Conservation (phyloP, 768 basidiomycete genomes). For the Rossbeevera mucosa region DNA sequence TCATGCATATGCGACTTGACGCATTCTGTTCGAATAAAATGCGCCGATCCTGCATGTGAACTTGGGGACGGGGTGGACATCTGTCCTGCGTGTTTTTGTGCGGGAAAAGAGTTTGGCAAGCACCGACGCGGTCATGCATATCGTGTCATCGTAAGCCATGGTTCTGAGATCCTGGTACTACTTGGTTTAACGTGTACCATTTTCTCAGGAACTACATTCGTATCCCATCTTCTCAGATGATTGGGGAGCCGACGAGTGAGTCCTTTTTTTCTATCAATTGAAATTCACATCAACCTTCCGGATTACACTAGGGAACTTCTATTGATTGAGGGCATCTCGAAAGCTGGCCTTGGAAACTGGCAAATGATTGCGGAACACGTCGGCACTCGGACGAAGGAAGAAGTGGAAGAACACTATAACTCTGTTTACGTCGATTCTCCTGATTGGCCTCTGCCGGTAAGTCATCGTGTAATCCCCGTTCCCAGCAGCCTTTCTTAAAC, state of each 20-base stretch:
- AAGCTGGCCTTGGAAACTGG: constrained; percentile 94
- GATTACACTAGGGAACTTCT: constrained; percentile 66
- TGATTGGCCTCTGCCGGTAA: constrained; percentile 77
- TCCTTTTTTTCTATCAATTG: constrained; percentile 7
- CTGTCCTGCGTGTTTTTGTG: constrained; percentile 89
- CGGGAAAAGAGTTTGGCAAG: constrained; percentile 81
- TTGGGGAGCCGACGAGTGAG: constrained; percentile 98
- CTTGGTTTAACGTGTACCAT: neutral
- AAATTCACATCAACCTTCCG: constrained; percentile 2
- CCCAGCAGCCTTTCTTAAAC: constrained; percentile 1
- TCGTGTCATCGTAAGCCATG: constrained; percentile 71
- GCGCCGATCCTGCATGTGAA: constrained; percentile 76
- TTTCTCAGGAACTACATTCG: constrained; percentile 81
- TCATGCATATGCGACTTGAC: constrained; percentile 84
- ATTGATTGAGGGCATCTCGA: constrained; percentile 80
- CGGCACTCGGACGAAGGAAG: constrained; percentile 90
- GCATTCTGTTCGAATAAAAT: constrained; percentile 95
- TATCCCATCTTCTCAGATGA: constrained; percentile 93
- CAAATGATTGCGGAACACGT: constrained; percentile 92
- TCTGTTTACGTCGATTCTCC: constrained; percentile 74
- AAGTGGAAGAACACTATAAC: constrained; percentile 87
- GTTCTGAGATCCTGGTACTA: neutral
- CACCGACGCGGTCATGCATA: constrained; percentile 88
- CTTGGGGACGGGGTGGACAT: constrained; percentile 83
- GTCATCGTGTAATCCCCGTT: constrained; percentile 20